These are phyloP conservation scores for Penicillium riverlandense DNA, from an alignment of 495 filamentous ascomycete species.

Conservation along the genomic window DNA sequence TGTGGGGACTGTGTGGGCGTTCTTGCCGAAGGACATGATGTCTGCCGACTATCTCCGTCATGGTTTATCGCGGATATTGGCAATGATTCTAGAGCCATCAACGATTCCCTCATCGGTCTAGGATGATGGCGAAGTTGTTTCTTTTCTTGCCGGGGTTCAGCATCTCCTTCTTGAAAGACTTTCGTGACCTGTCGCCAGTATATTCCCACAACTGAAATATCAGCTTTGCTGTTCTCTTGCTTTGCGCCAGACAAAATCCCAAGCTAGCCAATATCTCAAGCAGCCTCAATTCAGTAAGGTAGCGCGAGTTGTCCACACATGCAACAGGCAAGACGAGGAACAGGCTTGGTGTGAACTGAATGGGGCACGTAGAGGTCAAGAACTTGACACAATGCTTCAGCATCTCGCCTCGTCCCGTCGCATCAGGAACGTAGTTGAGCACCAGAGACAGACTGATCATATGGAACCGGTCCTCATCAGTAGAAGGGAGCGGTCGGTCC, in stretches of 20 bases:
- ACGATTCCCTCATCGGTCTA: constrained; percentile 28
- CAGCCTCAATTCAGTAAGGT: constrained; percentile 69
- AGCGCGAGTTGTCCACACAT: constrained; percentile 88
- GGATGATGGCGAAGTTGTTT: constrained; percentile 84
- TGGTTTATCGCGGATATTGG: not conserved
- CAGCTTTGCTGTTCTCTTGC: constrained; percentile 74
- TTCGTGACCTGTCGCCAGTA: constrained; percentile 22
- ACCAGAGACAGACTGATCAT: constrained; percentile 91
- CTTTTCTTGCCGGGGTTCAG: constrained; percentile 63
- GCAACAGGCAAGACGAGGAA: constrained; percentile 88
- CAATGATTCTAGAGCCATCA: not conserved
- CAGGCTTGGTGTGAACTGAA: constrained; percentile 55
- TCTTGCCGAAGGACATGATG: constrained; percentile 63
- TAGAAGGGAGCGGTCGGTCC: constrained; percentile 65
- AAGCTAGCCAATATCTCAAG: constrained; percentile 66
- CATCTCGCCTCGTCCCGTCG: constrained; percentile 77
- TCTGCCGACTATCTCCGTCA: constrained; percentile 12
- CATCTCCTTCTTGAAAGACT: constrained; percentile 59
- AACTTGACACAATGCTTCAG: constrained; percentile 54
- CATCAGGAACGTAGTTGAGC: constrained; percentile 83
- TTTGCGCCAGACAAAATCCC: constrained; percentile 58
- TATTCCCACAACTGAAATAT: constrained; percentile 81
- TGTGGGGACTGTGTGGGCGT: constrained; percentile 80
- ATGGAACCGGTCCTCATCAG: constrained; percentile 64
- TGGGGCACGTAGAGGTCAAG: constrained; percentile 36